These are phyloP conservation scores for Lactifluus volemus DNA, from an alignment of 768 basidiomycete species.

Conservation along the genomic window DNA sequence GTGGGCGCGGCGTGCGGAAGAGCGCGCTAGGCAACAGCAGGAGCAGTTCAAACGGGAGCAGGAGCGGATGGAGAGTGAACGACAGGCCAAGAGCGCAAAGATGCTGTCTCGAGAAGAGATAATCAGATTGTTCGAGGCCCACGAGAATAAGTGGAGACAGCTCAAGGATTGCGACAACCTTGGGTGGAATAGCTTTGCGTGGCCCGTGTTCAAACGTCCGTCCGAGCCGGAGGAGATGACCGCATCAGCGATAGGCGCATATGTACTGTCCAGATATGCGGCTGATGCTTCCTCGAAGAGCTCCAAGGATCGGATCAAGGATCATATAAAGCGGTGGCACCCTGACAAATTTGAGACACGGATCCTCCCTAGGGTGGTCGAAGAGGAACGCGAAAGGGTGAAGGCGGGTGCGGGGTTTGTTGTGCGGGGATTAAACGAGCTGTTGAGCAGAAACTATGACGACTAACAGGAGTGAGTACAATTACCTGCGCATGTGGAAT, in stretches of 20 bases:
- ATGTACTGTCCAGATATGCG: conserved; percentile 47
- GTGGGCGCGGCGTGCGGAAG: conserved; percentile 55
- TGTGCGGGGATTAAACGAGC: conserved; percentile 60
- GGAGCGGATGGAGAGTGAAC: conserved; percentile 43
- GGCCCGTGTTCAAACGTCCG: conserved; percentile 60
- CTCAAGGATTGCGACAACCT: conserved; percentile 32
- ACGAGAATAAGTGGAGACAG: conserved; percentile 54
- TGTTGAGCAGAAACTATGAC: conserved; percentile 40
- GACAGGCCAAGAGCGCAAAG: conserved; percentile 31
- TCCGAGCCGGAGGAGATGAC: conserved; percentile 54
- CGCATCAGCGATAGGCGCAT: conserved; percentile 44
- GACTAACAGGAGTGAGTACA: conserved; percentile 19
- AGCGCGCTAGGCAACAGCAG: conserved; percentile 55
- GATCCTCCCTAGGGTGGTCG: conserved; percentile 51
- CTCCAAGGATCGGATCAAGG: conserved; percentile 65
- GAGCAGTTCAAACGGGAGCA: conserved; percentile 64
- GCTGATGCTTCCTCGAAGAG: conserved; percentile 45
- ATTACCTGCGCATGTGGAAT: not conserved
- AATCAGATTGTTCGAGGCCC: conserved; percentile 44
- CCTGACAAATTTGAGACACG: conserved; percentile 76
- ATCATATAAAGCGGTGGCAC: conserved; percentile 70
- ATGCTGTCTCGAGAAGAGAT: conserved; percentile 51
- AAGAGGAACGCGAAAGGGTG: conserved; percentile 56
- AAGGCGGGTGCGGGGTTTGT: conserved; percentile 69
- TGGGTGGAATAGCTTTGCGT: conserved; percentile 62